These are phyloP conservation scores for Sarcocystis neurona DNA, from an alignment of 169 alveolate genomes.

Conservation along the genomic window DNA sequence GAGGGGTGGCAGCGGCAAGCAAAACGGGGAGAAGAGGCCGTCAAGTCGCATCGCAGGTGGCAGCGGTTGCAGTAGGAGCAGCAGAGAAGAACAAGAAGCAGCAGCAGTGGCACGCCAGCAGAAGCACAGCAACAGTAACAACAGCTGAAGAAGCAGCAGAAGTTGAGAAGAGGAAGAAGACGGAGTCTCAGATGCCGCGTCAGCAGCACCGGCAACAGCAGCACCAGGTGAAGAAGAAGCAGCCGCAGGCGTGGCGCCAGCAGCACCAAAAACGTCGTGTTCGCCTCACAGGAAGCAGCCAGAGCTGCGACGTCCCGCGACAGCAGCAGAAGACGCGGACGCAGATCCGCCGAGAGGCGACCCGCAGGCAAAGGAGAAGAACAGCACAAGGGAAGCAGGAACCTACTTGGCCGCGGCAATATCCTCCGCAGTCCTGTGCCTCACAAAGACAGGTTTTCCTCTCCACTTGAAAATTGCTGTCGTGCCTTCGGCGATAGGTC, in stretches of 20 bases:
- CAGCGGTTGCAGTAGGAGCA: too few relatives aligned
- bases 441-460: slow-evolving; percentile 84
- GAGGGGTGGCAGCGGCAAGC: too few relatives aligned
- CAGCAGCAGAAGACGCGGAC: neutral
- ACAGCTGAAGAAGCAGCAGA: too few relatives aligned
- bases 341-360: neutral
- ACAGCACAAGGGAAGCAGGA: neutral
- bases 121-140: too few relatives aligned
- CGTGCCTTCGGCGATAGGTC: slow-evolving; percentile 81
- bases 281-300: neutral
- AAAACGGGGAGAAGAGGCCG: too few relatives aligned
- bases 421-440: slow-evolving; percentile 82
- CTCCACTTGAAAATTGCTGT: slow-evolving; percentile 85
- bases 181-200: too few relatives aligned
- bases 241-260: neutral
- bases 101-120: too few relatives aligned
- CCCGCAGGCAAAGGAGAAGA: neutral
- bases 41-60: too few relatives aligned
- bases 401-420: slow-evolving; percentile 77
- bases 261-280: neutral
- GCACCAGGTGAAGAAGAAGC: neutral
- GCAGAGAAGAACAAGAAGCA: too few relatives aligned
- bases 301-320: too few relatives aligned
- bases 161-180: too few relatives aligned
- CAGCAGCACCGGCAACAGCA: too few relatives aligned